Evolutionary conservation across 441 rosid genomes (phyloP), one percentile per base, ranked within the genome.

Genomic region (Hura crepitans): DNA sequence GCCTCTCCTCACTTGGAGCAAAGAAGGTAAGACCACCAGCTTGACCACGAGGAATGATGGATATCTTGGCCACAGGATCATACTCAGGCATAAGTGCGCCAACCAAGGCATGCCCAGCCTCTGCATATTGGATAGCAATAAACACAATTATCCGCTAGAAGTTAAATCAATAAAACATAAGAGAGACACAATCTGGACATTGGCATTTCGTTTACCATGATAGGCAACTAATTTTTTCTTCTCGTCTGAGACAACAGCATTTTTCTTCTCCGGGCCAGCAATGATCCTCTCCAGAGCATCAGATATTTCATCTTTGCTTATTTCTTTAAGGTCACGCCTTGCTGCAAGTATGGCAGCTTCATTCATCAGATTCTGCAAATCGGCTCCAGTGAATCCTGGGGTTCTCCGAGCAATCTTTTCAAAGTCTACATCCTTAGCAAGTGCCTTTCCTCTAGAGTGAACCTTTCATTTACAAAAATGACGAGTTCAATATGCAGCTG

Each of bases 301-400:
- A 0, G 98, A 81, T 72, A 93, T 93, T 84, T 90, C 98, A 71
- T 93, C 98, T 63, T 93, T 90, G 82, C 98, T 93, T 65, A 93
- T 90, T 81, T 93, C 97, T 87, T 93, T 93, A 11, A 93, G 97
- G 60, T 90, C 92, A 62, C 97, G 96, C 74, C 97, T 84, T 60
- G 98, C 97, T 0, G 97, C 97, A 71, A 92, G 88, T 76, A 92
- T 92, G 65, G 97, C 98, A 17, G 98, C 98, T 71, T 93, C 98
- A 68, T 90, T 93, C 98, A 93, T 93, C 77, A 93, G 77, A 75
- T 93, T 90, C 88, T 89, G 98, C 84, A 93, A 72, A 82, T 93
- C 97, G 22, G 97, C 97, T 47, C 98, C 98, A 0, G 97, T 90
- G 75, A 93, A 93, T 74, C 97, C 98, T 0, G 97, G 97, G 43